Evolutionary conservation across 2,329 filamentous ascomycete species (phyloP).

Genomic region (Hypoxylon sp.): DNA sequence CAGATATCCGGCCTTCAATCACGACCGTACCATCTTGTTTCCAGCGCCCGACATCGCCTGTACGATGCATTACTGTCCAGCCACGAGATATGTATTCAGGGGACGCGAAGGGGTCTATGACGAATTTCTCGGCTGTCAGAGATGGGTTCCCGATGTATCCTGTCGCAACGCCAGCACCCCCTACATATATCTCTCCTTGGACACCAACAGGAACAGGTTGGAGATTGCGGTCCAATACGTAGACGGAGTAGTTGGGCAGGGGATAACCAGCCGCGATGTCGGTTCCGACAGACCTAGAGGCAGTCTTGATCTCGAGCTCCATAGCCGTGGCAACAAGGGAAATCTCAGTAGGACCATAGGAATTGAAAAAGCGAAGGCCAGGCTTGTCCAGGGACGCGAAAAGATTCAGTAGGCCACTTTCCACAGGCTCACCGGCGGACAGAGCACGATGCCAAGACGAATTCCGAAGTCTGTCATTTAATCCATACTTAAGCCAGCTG

Average conservation of each 20-base stretch:
- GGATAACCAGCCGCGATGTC: neutral
- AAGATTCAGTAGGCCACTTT: slow-evolving; percentile 12
- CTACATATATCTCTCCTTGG: slow-evolving; percentile 22
- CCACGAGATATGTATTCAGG: neutral
- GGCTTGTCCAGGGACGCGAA: slow-evolving; percentile 12
- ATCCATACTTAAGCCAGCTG: slow-evolving; percentile 41
- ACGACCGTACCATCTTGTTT: slow-evolving; percentile 12
- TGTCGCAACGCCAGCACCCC: slow-evolving; percentile 11
- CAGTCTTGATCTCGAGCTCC: neutral
- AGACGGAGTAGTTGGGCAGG: slow-evolving; percentile 20
- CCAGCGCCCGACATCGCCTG: slow-evolving; percentile 22
- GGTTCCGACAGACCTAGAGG: neutral
- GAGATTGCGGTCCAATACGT: slow-evolving; percentile 18
- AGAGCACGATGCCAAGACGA: slow-evolving; percentile 29
- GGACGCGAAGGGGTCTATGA: slow-evolving; percentile 8
- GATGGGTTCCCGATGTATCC: slow-evolving; percentile 22
- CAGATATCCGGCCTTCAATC: slow-evolving; percentile 43
- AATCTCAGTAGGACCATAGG: slow-evolving; percentile 47
- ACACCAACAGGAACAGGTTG: slow-evolving; percentile 16
- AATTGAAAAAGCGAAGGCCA: slow-evolving; percentile 31
- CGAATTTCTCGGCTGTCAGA: slow-evolving; percentile 8
- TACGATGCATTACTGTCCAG: slow-evolving; percentile 15
- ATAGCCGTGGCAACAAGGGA: slow-evolving; percentile 13
- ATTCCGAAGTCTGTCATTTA: neutral
- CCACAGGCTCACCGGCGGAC: slow-evolving; percentile 33